Conservation (phyloP, 106 monocot species). For the Narthecium ossifragum region DNA sequence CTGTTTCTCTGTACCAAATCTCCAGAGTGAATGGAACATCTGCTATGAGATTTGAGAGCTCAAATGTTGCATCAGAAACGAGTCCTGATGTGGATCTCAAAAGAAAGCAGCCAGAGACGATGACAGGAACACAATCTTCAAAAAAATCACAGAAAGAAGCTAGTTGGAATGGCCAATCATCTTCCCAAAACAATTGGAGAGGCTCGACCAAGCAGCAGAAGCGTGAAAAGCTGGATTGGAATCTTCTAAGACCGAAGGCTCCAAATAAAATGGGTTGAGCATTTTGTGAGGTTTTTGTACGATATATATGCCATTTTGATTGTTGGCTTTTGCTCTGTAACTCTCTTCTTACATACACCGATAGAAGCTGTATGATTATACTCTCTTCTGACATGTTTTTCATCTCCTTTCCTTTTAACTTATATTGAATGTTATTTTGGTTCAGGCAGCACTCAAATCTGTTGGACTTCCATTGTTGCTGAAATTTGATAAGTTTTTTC, state of each 20-base stretch:
- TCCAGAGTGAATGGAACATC: too few relatives aligned
- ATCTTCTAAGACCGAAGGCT: constrained; percentile 37
- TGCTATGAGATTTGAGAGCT: constrained; percentile 9
- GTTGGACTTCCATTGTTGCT: too few relatives aligned
- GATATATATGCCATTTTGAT: too few relatives aligned
- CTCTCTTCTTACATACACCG: too few relatives aligned
- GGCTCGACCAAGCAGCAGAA: constrained; percentile 33
- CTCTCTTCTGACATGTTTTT: too few relatives aligned
- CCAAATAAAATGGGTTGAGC: not conserved
- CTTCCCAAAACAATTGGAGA: constrained; percentile 16
- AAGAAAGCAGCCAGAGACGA: constrained; percentile 41
- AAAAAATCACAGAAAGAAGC: constrained; percentile 11
- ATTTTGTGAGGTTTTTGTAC: not conserved
- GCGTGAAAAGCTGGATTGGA: constrained; percentile 47
- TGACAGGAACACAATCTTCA: constrained; percentile 14
- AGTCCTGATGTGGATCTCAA: constrained; percentile 29
- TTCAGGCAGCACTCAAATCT: too few relatives aligned
- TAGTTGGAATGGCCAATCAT: constrained; percentile 8
- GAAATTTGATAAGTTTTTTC: too few relatives aligned
- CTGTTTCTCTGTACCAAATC: too few relatives aligned
- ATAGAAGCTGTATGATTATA: too few relatives aligned
- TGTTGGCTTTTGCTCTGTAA: too few relatives aligned
- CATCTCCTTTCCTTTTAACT: too few relatives aligned
- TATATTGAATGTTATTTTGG: too few relatives aligned
- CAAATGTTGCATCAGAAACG: not conserved